Conservation (phyloP, 345 rosid species). For the Noccaea bulbosa region DNA sequence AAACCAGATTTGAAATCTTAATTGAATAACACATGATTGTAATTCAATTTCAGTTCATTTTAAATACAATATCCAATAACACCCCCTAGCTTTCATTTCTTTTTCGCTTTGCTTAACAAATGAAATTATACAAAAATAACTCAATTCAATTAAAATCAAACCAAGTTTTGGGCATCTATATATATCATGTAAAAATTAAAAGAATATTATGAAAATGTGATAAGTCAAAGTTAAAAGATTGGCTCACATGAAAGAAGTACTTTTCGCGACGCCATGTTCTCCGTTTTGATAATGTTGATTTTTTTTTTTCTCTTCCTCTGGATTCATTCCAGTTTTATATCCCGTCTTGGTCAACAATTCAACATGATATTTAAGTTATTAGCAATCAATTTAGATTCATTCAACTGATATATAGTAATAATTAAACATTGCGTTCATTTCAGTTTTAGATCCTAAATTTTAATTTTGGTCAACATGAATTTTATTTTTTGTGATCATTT, state of each 20-base stretch:
- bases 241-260: constrained; percentile 22
- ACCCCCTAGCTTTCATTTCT: neutral
- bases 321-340: constrained; percentile 4
- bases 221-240: constrained; percentile 8
- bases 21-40: too few species aligned
- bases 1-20: too few species aligned
- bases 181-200: neutral
- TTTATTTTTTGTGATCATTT: too few species aligned
- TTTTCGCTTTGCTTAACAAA: neutral
- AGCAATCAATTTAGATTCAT: neutral
- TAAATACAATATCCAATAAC: too few species aligned
- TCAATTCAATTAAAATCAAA: neutral
- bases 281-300: neutral
- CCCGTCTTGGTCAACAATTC: neutral
- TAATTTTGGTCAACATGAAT: too few species aligned
- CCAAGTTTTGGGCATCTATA: neutral
- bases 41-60: too few species aligned
- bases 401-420: too few species aligned
- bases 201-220: constrained; percentile 11
- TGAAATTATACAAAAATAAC: neutral
- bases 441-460: too few species aligned
- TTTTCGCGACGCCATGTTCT: constrained; percentile 27
- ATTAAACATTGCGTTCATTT: too few species aligned
- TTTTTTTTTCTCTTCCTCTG: neutral
- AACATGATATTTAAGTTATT: neutral